These are phyloP conservation scores for Lentithecium fluviatile DNA, from an alignment of 495 filamentous ascomycete genomes.

Conservation along the genomic window DNA sequence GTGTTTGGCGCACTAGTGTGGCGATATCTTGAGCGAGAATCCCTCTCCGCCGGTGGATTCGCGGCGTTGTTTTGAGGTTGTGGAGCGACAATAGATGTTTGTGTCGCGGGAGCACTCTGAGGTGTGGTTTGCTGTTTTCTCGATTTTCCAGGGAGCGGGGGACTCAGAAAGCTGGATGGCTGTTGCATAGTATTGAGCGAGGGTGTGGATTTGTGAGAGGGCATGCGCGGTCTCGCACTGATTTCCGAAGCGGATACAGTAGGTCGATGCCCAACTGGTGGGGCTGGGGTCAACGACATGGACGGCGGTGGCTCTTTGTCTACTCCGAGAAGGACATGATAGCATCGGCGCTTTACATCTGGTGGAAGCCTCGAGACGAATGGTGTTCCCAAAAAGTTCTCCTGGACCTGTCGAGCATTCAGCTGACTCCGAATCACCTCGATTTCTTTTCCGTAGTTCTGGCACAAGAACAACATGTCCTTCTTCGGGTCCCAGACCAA, in stretches of 20 bases:
- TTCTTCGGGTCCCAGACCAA: conserved; percentile 23
- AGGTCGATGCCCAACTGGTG: not conserved
- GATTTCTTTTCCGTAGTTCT: conserved; percentile 14
- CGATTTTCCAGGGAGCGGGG: not conserved
- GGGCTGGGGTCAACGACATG: not conserved
- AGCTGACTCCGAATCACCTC: conserved; percentile 9
- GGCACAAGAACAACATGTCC: conserved; percentile 21
- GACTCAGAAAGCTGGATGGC: not conserved
- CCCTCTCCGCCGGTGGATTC: not conserved
- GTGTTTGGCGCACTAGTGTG: conserved; percentile 12
- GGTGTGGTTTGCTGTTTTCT: not conserved
- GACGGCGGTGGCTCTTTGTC: not conserved
- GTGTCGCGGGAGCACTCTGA: not conserved
- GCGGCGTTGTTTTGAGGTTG: not conserved
- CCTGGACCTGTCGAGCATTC: conserved; percentile 11
- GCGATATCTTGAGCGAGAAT: conserved; percentile 5
- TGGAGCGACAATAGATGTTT: not conserved
- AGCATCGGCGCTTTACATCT: conserved; percentile 4
- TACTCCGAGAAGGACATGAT: conserved; percentile 1
- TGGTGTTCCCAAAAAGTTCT: conserved; percentile 14
- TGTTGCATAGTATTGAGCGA: not conserved
- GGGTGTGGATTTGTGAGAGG: not conserved
- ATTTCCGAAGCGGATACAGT: not conserved
- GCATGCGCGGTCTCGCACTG: not conserved
- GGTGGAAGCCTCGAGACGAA: conserved; percentile 17